Evolutionary conservation across 306 rosid species (phyloP).

Genomic region (Biancaea sappan): DNA sequence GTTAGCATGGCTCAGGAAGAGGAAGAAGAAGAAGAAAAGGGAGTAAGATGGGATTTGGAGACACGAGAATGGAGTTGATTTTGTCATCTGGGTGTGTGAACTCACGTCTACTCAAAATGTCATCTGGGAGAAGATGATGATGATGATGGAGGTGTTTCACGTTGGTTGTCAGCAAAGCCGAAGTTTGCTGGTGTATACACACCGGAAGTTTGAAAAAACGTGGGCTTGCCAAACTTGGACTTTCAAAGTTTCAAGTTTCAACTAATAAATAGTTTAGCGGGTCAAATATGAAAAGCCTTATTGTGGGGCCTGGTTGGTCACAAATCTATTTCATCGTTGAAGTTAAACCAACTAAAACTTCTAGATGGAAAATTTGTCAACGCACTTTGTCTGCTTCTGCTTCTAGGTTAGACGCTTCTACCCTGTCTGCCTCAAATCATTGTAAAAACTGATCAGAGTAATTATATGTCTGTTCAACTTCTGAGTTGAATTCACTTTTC

Average conservation of each 20-base stretch:
- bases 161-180: not conserved
- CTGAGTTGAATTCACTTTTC: not conserved
- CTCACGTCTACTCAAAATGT: not conserved
- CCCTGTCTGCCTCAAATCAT: too few species aligned
- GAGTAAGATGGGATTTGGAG: not conserved
- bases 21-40: constrained; percentile 23
- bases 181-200: not conserved
- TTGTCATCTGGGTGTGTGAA: constrained; percentile 32
- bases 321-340: not conserved
- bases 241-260: not conserved
- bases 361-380: not conserved
- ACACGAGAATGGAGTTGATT: not conserved
- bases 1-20: constrained; percentile 27
- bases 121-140: not conserved
- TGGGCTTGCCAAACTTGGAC: constrained; percentile 33
- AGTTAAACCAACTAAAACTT: not conserved
- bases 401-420: too few species aligned
- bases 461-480: not conserved
- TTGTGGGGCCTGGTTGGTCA: not conserved
- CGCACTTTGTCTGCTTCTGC: too few species aligned
- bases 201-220: constrained; percentile 21
- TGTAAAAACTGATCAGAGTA: too few species aligned
- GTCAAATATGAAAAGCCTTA: constrained; percentile 5
- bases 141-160: not conserved
- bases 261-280: constrained; percentile 9